Evolutionary conservation across 1,284 basidiomycete genomes (phyloP), one percentile per base, ranked within the genome.

Genomic region (Gastroboletus turbinatus): DNA sequence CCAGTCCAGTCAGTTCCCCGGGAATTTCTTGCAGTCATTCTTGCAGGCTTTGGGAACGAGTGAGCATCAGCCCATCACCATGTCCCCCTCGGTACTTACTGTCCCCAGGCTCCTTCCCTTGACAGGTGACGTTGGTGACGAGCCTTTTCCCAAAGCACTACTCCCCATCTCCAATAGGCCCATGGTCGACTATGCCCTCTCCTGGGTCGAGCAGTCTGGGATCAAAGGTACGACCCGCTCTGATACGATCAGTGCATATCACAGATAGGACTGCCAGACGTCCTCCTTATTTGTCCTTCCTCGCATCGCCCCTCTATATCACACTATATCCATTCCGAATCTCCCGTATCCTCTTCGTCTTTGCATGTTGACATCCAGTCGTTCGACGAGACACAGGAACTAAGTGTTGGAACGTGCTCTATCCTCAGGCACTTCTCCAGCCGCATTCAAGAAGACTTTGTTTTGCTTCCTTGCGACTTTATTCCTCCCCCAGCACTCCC

Each of bases 401-500:
- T 79, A 13, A 78, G 78, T 46, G 77, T 78, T 5, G 90, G 90
- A 42, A 91, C 90, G 3, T 87, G 87, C 60, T 77, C 81, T 29
- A 76, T 92, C 36, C 79, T 93, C 52, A 78, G 82, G 42, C 83
- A 89, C 66, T 89, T 92, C 66, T 78, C 88, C 3, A 73, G 67
- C 48, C 83, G 85, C 47, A 90, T 92, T 57, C 76, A 80, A 55
- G 82, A 85, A 65, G 95, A 97, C 72, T 94, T 97, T 71, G 82
- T 97, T 40, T 73, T 98, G n/a, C 80, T 96, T 1, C 90, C 95
- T 2, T 96, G 94, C 71, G 95, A 98, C 73, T 89, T 97, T 53
- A 81, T 94, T 19, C 87, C 94, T 11, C 88, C 92, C 0, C 77
- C 85, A 1, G 75, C 82, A 0, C 79, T 96, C 27, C 78, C 89